Evolutionary conservation across 768 basidiomycete genomes (phyloP).

Genomic region (Panellus pusillus): DNA sequence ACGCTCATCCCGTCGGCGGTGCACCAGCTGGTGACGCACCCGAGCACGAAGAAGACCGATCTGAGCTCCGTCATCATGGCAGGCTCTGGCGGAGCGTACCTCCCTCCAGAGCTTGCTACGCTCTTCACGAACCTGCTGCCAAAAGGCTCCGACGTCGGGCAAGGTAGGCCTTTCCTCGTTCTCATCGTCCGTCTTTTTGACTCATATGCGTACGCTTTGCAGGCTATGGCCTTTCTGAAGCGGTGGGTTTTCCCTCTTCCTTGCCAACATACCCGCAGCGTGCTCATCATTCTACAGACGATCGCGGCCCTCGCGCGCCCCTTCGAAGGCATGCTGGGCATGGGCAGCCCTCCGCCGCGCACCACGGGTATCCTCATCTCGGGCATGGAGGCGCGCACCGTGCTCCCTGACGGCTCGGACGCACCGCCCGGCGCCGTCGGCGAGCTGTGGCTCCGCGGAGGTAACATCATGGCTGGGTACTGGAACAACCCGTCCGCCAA

Average conservation of each 20-base stretch:
- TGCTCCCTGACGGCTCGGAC: constrained; percentile 58
- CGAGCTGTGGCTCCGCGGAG: constrained; percentile 61
- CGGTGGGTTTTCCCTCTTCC: constrained; percentile 38
- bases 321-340: constrained; percentile 41
- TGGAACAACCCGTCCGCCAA: constrained; percentile 71
- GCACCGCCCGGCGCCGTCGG: constrained; percentile 60
- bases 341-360: constrained; percentile 4
- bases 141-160: constrained; percentile 32
- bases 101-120: constrained; percentile 54
- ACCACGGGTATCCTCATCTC: constrained; percentile 59
- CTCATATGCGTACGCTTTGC: background rate
- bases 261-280: background rate
- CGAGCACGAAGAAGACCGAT: constrained; percentile 47
- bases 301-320: constrained; percentile 49
- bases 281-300: constrained; percentile 41
- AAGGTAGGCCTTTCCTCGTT: constrained; percentile 40
- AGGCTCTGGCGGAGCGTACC: constrained; percentile 63
- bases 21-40: constrained; percentile 64
- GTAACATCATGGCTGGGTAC: constrained; percentile 65
- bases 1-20: constrained; percentile 61
- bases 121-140: constrained; percentile 29
- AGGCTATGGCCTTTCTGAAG: constrained; percentile 78
- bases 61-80: constrained; percentile 48
- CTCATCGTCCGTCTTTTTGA: background rate
- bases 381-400: constrained; percentile 62